A percentile compares a stretch with the other conserved stretches of the same genome.
phyloP scores from a whole-genome alignment of 305 asterid species.

The Solanum chacoense region DNA sequence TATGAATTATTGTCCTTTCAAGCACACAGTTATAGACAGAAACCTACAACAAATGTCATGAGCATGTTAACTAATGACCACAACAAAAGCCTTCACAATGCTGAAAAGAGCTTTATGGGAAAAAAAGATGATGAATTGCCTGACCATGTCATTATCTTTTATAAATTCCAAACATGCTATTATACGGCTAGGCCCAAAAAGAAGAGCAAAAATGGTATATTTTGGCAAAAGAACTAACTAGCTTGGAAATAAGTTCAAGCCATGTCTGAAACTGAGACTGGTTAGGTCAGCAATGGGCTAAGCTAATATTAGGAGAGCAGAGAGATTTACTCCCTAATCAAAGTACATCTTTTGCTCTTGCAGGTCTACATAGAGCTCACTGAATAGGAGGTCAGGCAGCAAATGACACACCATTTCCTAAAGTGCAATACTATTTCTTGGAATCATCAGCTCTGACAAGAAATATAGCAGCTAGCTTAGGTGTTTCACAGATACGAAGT shows the following conservation, averaged over 20 bases:
- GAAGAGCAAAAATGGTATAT: background rate
- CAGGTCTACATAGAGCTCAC: background rate
- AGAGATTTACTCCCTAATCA: background rate
- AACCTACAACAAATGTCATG: background rate
- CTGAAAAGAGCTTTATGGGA: background rate
- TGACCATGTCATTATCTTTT: background rate
- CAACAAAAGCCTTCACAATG: background rate
- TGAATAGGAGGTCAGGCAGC: background rate
- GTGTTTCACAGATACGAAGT: background rate
- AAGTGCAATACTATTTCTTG: background rate
- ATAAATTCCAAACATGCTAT: background rate
- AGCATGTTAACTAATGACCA: background rate
- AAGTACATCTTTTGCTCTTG: background rate
- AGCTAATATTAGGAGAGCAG: background rate
- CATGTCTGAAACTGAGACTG: background rate
- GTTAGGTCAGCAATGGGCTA: background rate
- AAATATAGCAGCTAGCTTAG: background rate
- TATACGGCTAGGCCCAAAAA: background rate
- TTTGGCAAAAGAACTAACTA: background rate
- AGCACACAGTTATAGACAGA: background rate
- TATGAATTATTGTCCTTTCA: background rate
- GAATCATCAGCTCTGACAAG: background rate
- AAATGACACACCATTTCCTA: background rate
- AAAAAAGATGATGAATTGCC: background rate
- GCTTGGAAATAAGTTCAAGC: background rate